A percentile compares a stretch with the other conserved stretches of the same genome.
Evolutionary conservation across 805 yeast genomes (phyloP).

Genomic region (Sporopachydermia quercuum): DNA sequence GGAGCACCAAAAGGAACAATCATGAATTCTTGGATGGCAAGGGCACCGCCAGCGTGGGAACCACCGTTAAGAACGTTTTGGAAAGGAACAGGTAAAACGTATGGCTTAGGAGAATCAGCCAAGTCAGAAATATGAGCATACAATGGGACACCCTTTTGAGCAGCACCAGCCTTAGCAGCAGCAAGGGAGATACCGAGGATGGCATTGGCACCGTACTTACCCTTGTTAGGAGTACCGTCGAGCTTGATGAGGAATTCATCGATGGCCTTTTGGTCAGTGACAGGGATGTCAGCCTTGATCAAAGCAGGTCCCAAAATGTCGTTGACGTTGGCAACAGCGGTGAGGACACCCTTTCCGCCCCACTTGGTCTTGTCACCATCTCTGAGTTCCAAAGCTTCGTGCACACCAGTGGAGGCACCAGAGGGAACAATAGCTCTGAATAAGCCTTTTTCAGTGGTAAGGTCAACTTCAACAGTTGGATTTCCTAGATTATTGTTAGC

Average conservation of each 20-base stretch:
- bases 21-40: conserved; percentile 99
- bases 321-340: conserved; percentile 95
- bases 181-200: conserved; percentile 96
- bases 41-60: conserved; percentile 98
- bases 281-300: conserved; percentile 64
- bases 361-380: conserved; percentile 96
- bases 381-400: conserved; percentile 97
- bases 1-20: conserved; percentile 90
- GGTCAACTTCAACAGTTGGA: conserved; percentile 98
- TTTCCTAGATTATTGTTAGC: conserved; percentile 29
- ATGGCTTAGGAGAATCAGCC: conserved; percentile 65
- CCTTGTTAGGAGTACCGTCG: conserved; percentile 96
- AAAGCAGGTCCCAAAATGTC: conserved; percentile 90
- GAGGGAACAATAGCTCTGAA: conserved; percentile 98
- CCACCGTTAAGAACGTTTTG: conserved; percentile 99
- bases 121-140: conserved; percentile 82
- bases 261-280: conserved; percentile 71
- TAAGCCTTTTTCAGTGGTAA: conserved; percentile 80
- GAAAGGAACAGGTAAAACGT: conserved; percentile 97
- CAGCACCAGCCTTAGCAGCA: conserved; percentile 97
- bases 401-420: conserved; percentile 98
- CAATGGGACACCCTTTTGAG: conserved; percentile 84
- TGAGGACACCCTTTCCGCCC: conserved; percentile 97
- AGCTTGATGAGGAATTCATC: conserved; percentile 76
- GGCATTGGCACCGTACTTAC: conserved; percentile 97